Percentiles rank a stretch among this genome's conserved stretches.
phyloP scores from a whole-genome alignment of 805 yeast species.

The Kodamaea lidongshanica region DNA sequence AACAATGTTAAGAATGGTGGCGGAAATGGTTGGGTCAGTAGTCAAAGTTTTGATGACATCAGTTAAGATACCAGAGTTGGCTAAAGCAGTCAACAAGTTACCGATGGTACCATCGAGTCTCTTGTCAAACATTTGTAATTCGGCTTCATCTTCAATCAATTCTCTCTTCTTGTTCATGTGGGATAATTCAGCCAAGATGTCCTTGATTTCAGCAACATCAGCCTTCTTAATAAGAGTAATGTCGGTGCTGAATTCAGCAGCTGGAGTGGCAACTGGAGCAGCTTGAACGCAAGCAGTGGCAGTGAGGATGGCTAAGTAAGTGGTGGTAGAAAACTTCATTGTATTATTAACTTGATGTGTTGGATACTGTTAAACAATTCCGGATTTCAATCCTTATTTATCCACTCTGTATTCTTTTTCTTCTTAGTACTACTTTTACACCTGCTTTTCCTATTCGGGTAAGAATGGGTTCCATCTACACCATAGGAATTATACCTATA shows the following conservation, averaged over 20 bases:
- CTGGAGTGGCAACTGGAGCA: conserved; percentile 18
- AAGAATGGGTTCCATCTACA: background rate
- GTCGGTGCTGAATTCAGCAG: conserved; percentile 13
- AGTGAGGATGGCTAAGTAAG: conserved; percentile 36
- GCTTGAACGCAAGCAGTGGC: conserved; percentile 32
- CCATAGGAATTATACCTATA: no score
- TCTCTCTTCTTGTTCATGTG: conserved; percentile 34
- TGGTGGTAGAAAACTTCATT: conserved; percentile 38
- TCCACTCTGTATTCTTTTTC: background rate
- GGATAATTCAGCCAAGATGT: conserved; percentile 28
- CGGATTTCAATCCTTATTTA: background rate
- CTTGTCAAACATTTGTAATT: conserved; percentile 21
- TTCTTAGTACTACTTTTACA: background rate
- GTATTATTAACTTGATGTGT: conserved; percentile 5
- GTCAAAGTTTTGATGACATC: conserved; percentile 33
- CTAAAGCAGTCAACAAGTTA: conserved; percentile 31
- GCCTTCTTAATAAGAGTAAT: conserved; percentile 27
- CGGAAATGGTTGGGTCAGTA: conserved; percentile 22
- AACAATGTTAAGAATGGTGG: conserved; percentile 21
- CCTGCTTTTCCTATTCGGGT: conserved; percentile 4
- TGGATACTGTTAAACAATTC: background rate
- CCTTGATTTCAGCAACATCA: conserved; percentile 29
- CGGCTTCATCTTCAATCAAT: conserved; percentile 21
- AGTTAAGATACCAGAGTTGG: conserved; percentile 33
- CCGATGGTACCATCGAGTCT: conserved; percentile 33